Percentiles rank a stretch among this genome's conserved stretches.
Evolutionary conservation across 2,329 filamentous ascomycete species (phyloP).

Genomic region (Aspergillus sp.): DNA sequence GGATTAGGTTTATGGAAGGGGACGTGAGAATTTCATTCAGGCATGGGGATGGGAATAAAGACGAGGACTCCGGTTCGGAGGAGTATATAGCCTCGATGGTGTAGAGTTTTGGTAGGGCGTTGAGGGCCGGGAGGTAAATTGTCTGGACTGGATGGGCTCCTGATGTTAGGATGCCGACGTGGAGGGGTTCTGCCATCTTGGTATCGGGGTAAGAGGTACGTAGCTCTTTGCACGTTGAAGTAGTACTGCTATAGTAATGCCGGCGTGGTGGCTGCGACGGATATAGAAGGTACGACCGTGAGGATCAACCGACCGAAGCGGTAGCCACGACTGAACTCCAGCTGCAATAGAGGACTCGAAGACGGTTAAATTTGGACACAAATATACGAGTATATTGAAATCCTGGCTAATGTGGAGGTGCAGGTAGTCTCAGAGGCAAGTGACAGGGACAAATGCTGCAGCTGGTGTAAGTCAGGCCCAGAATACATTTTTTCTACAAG

Average conservation of each 20-base stretch:
- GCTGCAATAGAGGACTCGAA: background rate
- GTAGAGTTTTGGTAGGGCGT: conserved; percentile 45
- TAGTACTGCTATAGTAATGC: background rate
- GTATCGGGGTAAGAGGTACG: background rate
- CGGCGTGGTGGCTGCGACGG: background rate
- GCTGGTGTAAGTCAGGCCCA: background rate
- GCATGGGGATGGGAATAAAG: background rate
- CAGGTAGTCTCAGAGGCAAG: background rate
- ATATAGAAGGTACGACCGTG: background rate
- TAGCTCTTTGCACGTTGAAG: background rate
- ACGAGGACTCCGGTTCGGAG: conserved; percentile 26
- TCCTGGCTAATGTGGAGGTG: background rate
- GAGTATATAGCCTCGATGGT: conserved; percentile 53
- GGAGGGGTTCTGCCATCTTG: conserved; percentile 27
- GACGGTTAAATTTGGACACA: background rate
- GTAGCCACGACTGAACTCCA: too few species aligned
- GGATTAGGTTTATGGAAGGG: conserved; percentile 34
- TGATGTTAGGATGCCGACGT: conserved; percentile 37
- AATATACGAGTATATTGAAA: background rate
- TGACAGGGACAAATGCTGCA: background rate
- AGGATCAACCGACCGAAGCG: too few species aligned
- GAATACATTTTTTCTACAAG: background rate
- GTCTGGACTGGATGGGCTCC: conserved; percentile 50
- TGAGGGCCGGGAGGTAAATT: conserved; percentile 54
- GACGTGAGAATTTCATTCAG: conserved; percentile 49